Evolutionary conservation across 805 yeast genomes (phyloP), one percentile per base, ranked within the genome.

Genomic region (Suhomyces emberorum): DNA sequence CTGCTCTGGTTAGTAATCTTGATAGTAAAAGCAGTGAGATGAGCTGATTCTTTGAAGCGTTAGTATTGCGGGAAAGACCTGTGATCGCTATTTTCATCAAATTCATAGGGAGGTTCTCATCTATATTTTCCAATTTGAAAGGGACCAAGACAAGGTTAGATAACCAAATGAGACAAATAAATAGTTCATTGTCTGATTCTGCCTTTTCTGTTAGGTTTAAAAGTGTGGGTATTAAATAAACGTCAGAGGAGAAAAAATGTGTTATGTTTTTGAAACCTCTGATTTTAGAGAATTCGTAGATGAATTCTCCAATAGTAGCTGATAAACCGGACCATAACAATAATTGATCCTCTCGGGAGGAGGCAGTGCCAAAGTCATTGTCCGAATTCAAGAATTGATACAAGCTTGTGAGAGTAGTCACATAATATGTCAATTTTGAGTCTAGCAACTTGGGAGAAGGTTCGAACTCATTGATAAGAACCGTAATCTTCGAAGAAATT

Each of bases 111-210:
- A 74, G 54, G 0, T 57, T 38, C 0, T 51, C 39, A 2, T 53
- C 43, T 11, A 81, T 56, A 0, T 59, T 43, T 1, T 55, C 58
- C 17, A 89, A 61, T 2, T 76, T 70, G 51, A 89, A 88, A 0
- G 98, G 97, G 0, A 81, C 76, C n/a, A 84, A 61, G 0, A 79
- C 72, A 15, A 88, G 60, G 7, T 81, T 76, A 0, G 82, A 72
- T 7, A 87, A 66, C 95, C 96, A 89, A 3, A 83, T 62, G 7
- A 88, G 57, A 28, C 79, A 51, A 8, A 81, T 31, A 39, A 61
- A 64, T 1, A 41, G 35, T 34, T 62, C 65, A 37, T 46, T 47
- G 19, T 54, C 63, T 23, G 42, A 39, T 6, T 32, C 34, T 9
- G 40, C 28, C 3, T 25, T 15, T 1, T 34, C 17, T 2, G 12